phyloP scores from a whole-genome alignment of 1,284 basidiomycete species.

The Pisolithus thermaeus region DNA sequence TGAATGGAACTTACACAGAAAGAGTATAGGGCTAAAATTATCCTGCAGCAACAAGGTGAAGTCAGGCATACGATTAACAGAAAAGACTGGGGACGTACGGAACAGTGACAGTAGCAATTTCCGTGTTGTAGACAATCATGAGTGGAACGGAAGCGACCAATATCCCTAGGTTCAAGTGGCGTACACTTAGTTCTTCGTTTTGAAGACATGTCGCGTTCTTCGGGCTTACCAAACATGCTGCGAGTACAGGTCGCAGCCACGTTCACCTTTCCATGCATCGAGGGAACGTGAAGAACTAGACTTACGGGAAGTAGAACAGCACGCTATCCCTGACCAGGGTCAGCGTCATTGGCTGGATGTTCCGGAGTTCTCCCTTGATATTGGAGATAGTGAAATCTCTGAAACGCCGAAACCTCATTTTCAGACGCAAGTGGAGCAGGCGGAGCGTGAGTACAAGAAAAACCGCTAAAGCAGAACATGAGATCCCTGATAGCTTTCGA shows the following conservation, averaged over 20 bases:
- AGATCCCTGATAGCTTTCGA: background rate
- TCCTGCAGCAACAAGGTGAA: background rate
- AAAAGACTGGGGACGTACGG: background rate
- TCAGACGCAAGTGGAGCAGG: too few relatives aligned
- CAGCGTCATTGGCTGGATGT: constrained; percentile 1
- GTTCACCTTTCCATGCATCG: background rate
- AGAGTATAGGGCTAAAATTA: too few relatives aligned
- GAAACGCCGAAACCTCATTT: too few relatives aligned
- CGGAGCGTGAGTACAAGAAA: too few relatives aligned
- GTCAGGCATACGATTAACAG: background rate
- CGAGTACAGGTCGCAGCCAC: background rate
- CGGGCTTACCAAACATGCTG: background rate
- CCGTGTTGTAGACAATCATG: background rate
- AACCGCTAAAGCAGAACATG: too few relatives aligned
- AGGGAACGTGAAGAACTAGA: background rate
- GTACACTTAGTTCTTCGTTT: background rate
- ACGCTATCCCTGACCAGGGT: constrained; percentile 12
- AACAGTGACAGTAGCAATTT: background rate
- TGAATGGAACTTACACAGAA: too few relatives aligned
- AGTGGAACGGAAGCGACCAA: background rate
- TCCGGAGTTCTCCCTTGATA: background rate
- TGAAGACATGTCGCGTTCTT: too few relatives aligned
- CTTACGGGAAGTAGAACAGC: constrained; percentile 19
- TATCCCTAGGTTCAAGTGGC: too few relatives aligned
- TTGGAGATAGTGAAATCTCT: background rate